These are phyloP conservation scores for Aspergillus terreus DNA, from an alignment of 2,329 filamentous ascomycete species.

Conservation along the genomic window DNA sequence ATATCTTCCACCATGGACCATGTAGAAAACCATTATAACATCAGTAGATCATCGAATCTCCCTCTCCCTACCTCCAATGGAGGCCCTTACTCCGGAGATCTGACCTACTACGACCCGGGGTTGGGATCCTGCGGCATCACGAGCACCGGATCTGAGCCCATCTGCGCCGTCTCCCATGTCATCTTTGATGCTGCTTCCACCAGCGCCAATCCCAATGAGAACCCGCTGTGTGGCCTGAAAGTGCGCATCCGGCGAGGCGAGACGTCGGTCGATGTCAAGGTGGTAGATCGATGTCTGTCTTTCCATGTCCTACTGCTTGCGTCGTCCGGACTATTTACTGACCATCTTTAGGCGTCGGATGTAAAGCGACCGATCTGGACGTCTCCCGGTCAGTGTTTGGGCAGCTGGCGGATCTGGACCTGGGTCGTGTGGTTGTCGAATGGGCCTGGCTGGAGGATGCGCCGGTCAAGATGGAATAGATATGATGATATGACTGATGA, in stretches of 20 bases:
- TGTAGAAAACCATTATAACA: no score
- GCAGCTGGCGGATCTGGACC: constrained; percentile 43
- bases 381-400: constrained; percentile 48
- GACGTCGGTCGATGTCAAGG: constrained; percentile 57
- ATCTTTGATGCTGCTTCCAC: constrained; percentile 60
- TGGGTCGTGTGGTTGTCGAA: constrained; percentile 47
- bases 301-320: neutral
- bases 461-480: constrained; percentile 20
- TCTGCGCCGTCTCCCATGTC: constrained; percentile 65
- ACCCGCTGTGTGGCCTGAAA: constrained; percentile 63
- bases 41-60: constrained; percentile 16
- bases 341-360: constrained; percentile 40
- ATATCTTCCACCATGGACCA: neutral
- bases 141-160: constrained; percentile 52
- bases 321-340: constrained; percentile 6
- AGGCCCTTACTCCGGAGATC: constrained; percentile 57
- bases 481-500: neutral
- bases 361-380: constrained; percentile 48
- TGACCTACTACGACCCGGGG: constrained; percentile 66
- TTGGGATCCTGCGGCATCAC: constrained; percentile 67
- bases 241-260: constrained; percentile 60
- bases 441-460: constrained; percentile 50
- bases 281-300: constrained; percentile 63
- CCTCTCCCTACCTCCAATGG: constrained; percentile 34
- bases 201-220: constrained; percentile 57